These are phyloP conservation scores for Populus ilicifolia DNA, from an alignment of 345 rosid genomes.

Conservation along the genomic window DNA sequence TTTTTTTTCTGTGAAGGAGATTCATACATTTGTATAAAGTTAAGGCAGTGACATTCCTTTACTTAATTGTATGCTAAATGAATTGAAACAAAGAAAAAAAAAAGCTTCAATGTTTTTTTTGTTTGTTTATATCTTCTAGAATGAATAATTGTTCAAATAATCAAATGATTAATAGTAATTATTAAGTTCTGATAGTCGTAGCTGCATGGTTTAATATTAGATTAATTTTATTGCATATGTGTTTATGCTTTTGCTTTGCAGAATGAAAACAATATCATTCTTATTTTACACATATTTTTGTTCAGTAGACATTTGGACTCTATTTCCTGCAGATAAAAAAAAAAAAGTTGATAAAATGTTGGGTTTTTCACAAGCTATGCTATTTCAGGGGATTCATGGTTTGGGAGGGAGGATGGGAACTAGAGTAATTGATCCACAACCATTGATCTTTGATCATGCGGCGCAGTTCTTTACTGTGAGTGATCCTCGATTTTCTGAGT, in stretches of 20 bases:
- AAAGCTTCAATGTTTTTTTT: not conserved
- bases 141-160: not conserved
- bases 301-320: no score
- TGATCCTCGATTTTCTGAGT: constrained; percentile 55
- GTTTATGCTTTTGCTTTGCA: not conserved
- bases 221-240: not conserved
- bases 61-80: not conserved
- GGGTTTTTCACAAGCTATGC: constrained; percentile 3
- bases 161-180: not conserved
- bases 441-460: constrained; percentile 76
- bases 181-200: not conserved
- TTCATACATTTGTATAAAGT: not conserved
- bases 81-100: not conserved
- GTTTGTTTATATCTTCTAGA: no score
- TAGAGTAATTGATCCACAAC: constrained; percentile 57
- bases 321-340: no score
- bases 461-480: constrained; percentile 82
- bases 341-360: not conserved
- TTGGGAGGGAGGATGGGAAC: constrained; percentile 97
- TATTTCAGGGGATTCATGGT: constrained; percentile 73
- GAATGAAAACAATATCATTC: not conserved
- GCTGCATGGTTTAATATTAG: no score
- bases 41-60: not conserved
- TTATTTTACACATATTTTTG: no score
- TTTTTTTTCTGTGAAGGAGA: not conserved